These are phyloP conservation scores for Botrytis medusae DNA, from an alignment of 2,329 filamentous ascomycete genomes.

Conservation along the genomic window DNA sequence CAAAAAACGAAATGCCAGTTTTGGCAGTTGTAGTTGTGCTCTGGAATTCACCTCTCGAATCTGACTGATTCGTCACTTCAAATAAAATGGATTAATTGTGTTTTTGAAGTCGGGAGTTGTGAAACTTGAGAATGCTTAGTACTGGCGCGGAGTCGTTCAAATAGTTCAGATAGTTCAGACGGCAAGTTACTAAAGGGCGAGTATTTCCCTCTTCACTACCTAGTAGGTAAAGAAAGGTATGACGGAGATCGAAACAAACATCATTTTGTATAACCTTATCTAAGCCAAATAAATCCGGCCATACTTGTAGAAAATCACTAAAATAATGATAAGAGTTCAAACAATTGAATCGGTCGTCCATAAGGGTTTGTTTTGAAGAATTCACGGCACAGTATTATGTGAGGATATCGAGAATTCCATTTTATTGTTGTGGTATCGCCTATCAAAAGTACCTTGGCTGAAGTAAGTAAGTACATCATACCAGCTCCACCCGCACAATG, in stretches of 20 bases:
- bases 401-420: not conserved
- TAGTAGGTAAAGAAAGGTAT: not conserved
- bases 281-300: not conserved
- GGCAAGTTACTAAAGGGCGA: not conserved
- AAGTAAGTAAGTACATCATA: not conserved
- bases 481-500: constrained; percentile 1
- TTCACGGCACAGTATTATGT: not conserved
- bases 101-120: not conserved
- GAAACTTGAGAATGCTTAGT: not conserved
- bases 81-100: not conserved
- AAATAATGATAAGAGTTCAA: not conserved
- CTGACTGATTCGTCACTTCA: not conserved
- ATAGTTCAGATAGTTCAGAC: not conserved
- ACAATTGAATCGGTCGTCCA: not conserved
- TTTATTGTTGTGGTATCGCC: constrained; percentile 2
- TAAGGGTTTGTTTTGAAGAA: not conserved
- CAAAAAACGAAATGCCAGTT: not conserved
- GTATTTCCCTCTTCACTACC: constrained; percentile 1
- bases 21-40: not conserved
- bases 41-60: not conserved
- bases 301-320: not conserved
- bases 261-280: not conserved
- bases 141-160: not conserved
- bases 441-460: not conserved
- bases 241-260: not conserved